Evolutionary conservation across 495 filamentous ascomycete species (phyloP).

Genomic region (Physcia stellaris): DNA sequence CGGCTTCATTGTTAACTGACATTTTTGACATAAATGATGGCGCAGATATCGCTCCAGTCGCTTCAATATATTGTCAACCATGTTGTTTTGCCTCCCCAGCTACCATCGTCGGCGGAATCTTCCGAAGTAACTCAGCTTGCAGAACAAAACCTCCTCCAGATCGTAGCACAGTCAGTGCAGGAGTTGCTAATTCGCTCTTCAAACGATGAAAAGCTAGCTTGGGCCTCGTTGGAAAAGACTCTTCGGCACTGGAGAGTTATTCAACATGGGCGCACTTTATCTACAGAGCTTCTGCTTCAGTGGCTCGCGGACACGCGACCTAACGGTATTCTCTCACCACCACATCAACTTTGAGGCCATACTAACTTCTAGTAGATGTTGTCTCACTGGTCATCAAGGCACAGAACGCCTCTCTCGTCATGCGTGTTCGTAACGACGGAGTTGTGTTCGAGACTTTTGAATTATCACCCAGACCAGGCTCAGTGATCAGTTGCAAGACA

Average conservation of each 20-base stretch:
- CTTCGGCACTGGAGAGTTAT: not conserved
- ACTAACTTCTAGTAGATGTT: not conserved
- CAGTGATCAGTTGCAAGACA: not conserved
- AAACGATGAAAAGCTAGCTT: not conserved
- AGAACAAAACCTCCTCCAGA: not conserved
- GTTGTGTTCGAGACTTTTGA: constrained; percentile 3
- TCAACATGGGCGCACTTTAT: not conserved
- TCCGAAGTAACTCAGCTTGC: not conserved
- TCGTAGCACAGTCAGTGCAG: not conserved
- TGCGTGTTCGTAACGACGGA: not conserved
- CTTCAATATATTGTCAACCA: constrained; percentile 3
- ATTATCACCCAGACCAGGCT: not conserved
- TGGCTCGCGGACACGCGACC: not conserved
- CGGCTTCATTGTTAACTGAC: no score
- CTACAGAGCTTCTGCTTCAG: not conserved
- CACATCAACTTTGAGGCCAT: not conserved
- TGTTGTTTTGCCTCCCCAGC: constrained; percentile 2
- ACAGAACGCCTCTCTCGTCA: constrained; percentile 2
- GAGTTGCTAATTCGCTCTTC: not conserved
- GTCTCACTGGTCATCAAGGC: not conserved
- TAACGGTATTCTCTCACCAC: not conserved
- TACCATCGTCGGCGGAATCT: not conserved
- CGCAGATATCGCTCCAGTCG: not conserved
- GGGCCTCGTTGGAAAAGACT: not conserved
- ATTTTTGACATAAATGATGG: no score